Conservation (phyloP, 2,329 filamentous ascomycete genomes). For the Geosmithia putterillii region DNA sequence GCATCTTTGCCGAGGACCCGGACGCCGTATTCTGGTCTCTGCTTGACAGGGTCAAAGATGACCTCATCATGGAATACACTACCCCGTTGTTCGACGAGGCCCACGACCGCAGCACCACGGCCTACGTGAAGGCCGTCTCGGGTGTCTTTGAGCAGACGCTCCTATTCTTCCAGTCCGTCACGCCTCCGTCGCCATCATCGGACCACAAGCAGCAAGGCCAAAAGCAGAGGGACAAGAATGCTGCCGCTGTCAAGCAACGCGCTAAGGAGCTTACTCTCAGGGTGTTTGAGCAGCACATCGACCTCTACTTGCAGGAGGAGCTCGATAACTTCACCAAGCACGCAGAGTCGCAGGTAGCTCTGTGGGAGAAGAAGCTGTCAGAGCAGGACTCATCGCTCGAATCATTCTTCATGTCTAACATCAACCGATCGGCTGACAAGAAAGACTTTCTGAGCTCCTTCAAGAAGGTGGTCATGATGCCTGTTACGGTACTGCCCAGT, state of each 20-base stretch:
- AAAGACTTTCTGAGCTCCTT: conserved; percentile 93
- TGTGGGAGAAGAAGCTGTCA: conserved; percentile 85
- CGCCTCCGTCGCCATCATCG: conserved; percentile 33
- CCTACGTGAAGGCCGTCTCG: conserved; percentile 77
- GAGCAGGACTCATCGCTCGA: conserved; percentile 86
- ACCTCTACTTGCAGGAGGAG: conserved; percentile 86
- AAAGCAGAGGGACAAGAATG: conserved; percentile 38
- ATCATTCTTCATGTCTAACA: conserved; percentile 90
- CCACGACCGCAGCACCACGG: conserved; percentile 59
- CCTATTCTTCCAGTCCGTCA: conserved; percentile 61
- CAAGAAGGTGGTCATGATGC: conserved; percentile 99
- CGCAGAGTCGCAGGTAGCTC: conserved; percentile 63
- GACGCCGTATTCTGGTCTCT: conserved; percentile 64
- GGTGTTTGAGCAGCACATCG: conserved; percentile 86
- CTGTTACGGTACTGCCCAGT: conserved; percentile 76
- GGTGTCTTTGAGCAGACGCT: conserved; percentile 79
- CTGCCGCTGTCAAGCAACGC: conserved; percentile 35
- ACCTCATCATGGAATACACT: conserved; percentile 76
- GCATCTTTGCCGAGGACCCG: conserved; percentile 60
- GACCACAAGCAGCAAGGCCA: conserved; percentile 14
- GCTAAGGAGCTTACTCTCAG: conserved; percentile 55
- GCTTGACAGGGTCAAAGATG: conserved; percentile 71
- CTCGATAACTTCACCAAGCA: conserved; percentile 70
- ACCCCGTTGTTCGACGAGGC: conserved; percentile 79
- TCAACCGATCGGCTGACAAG: conserved; percentile 90